A percentile compares a stretch with the other conserved stretches of the same genome.
phyloP scores from a whole-genome alignment of 805 yeast species.

The Brettanomyces naardenensis region DNA sequence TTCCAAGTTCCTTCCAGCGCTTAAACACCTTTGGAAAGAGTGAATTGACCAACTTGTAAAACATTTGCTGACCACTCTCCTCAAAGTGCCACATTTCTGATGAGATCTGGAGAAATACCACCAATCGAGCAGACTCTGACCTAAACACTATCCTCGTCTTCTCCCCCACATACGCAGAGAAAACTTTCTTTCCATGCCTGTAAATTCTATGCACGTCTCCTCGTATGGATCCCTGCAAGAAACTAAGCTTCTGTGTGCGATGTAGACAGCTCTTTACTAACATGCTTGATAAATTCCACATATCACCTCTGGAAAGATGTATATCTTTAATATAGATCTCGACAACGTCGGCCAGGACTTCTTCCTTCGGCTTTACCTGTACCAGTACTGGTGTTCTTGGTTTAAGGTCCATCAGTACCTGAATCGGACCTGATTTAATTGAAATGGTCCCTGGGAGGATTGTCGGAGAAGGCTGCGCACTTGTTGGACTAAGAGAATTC shows the following conservation, averaged over 20 bases:
- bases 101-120: slow-evolving; percentile 81
- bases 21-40: slow-evolving; percentile 83
- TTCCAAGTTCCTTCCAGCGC: slow-evolving; percentile 77
- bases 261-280: slow-evolving; percentile 60
- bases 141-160: slow-evolving; percentile 78
- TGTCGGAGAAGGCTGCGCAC: not conserved
- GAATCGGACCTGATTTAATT: slow-evolving; percentile 51
- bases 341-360: slow-evolving; percentile 70
- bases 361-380: slow-evolving; percentile 32
- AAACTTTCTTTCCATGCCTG: slow-evolving; percentile 57
- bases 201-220: slow-evolving; percentile 57
- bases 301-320: slow-evolving; percentile 79
- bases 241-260: slow-evolving; percentile 54
- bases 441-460: slow-evolving; percentile 33
- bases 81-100: slow-evolving; percentile 98
- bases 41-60: slow-evolving; percentile 87
- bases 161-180: slow-evolving; percentile 70
- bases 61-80: slow-evolving; percentile 90
- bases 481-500: too few relatives aligned
- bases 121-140: slow-evolving; percentile 81
- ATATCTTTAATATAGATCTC: slow-evolving; percentile 79
- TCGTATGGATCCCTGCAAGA: slow-evolving; percentile 51
- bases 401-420: slow-evolving; percentile 52
- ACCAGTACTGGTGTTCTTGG: slow-evolving; percentile 62
- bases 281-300: slow-evolving; percentile 74